Evolutionary conservation across 495 filamentous ascomycete genomes (phyloP), one percentile per base, ranked within the genome.

Genomic region (Staphylotrichum longicolle): DNA sequence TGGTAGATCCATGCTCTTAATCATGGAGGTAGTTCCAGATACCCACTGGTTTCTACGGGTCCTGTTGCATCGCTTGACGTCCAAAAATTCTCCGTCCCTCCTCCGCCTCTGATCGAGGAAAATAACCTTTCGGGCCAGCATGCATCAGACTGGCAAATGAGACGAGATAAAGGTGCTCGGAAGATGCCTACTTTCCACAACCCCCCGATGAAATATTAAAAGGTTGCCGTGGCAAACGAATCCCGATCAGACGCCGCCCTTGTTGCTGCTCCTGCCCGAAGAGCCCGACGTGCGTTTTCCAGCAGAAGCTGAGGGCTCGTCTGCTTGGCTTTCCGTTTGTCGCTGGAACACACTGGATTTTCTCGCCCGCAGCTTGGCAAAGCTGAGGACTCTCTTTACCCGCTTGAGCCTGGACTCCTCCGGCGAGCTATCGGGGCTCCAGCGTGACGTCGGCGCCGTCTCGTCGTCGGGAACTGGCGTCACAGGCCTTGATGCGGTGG

Each of bases 401-500:
- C 20, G 52, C 40, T 50, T 57, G 2, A 62, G n/a, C 32, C 27
- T 33, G 30, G 54, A 20, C 12, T 30, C 3, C 12, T 49, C 48
- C 2, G 63, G 59, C 4, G 64, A 52, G 2, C 52, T 63, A n/a
- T 66, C 64, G 1, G 64, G 58, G 52, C 64, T 66, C 64, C 61
- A 66, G 8, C 56, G 60, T 11, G 64, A 66, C 5, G 30, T 30
- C 10, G 40, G 20, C 11, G 15, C 32, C 12, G 14, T 6, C 3
- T 53, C 51, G 37, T 40, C 60, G 12, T 46, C 51, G 9, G 50
- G 15, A 0, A 42, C 9, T 12, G 57, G 52, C n/a, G 49, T 54
- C 6, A 30, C 39, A 0, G 53, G 45, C 6, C 59, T 44, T 20
- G 40, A 9, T 44, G 14, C 49, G 39, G 27, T 4, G 11, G n/a